Percentiles rank a stretch among this genome's conserved stretches.
These are phyloP conservation scores for Cercospora berteroae DNA, from an alignment of 2,329 filamentous ascomycete species.

Conservation along the genomic window DNA sequence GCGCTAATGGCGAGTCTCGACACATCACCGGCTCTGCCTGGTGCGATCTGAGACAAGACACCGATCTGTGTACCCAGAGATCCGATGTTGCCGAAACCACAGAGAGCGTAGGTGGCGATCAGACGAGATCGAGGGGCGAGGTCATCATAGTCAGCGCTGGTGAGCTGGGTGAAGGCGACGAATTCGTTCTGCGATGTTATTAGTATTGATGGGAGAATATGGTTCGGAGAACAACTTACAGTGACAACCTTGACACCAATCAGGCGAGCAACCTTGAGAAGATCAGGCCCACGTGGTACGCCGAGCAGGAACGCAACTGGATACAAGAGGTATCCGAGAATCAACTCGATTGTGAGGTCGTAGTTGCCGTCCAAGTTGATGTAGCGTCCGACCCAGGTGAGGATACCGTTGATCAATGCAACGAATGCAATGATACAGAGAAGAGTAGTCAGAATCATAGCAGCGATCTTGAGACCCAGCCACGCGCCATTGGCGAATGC, in stretches of 20 bases:
- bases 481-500: slow-evolving; percentile 82
- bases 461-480: slow-evolving; percentile 82
- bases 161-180: slow-evolving; percentile 65
- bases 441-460: slow-evolving; percentile 76
- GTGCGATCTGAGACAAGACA: slow-evolving; percentile 78
- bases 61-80: slow-evolving; percentile 88
- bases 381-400: slow-evolving; percentile 83
- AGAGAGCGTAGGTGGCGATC: slow-evolving; percentile 83
- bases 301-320: slow-evolving; percentile 79
- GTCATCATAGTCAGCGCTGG: slow-evolving; percentile 51
- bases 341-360: slow-evolving; percentile 69
- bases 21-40: slow-evolving; percentile 70
- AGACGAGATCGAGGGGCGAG: slow-evolving; percentile 70
- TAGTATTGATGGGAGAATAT: not conserved
- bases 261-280: slow-evolving; percentile 71
- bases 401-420: slow-evolving; percentile 69
- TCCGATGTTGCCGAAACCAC: slow-evolving; percentile 74
- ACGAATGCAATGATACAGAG: slow-evolving; percentile 80
- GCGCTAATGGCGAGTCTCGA: slow-evolving; percentile 73
- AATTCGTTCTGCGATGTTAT: slow-evolving; percentile 65
- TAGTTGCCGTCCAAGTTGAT: slow-evolving; percentile 66
- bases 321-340: slow-evolving; percentile 75
- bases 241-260: slow-evolving; percentile 84
- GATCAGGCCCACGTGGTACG: slow-evolving; percentile 59
- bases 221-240: slow-evolving; percentile 40